Evolutionary conservation across 129 eudicot species (phyloP), one percentile per base, ranked within the genome.

Genomic region (Centrapalus pauciflorus): DNA sequence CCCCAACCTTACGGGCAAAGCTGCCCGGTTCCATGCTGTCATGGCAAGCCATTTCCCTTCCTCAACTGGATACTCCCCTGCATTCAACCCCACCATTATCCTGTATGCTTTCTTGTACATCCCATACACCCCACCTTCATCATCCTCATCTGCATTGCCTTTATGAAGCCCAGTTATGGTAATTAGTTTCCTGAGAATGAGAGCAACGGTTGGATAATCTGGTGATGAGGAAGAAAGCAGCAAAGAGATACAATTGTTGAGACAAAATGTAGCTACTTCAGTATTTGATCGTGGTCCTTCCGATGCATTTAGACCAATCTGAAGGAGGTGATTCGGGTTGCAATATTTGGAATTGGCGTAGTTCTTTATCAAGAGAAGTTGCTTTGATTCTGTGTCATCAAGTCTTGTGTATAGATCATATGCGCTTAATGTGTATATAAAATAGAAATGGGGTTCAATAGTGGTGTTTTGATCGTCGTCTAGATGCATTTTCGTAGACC

Each of bases 11-110:
- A 83, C 75, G 0, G 95, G 92, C 33, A 83, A 69, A 54, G 95
- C 92, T 78, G 96, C 96, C 46, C 96, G 81, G 62, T 93, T 93
- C 98, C 98, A 88, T 3, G 98, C 96, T 35, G 98, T 83, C 75
- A 75, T 88, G 9, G 94, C 87, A 14, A 93, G 95, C 96, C 98
- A 93, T 75, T 93, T 93, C 60, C 89, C 96, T 76, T 93, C 98
- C 69, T 83, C 96, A 55, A 76, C 65, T 3, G 96, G 98, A 72
- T 79, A 93, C 54, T 88, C 96, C 25, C 96, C 92, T 16, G 81
- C 89, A 78, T 71, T 85, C 67, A 93, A 60, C 32, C 98, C 98
- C 70, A 93, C 98, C 98, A 88, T 93, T 7, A 93, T 88, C 74
- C 89, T 62, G 67, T 74, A 86, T 32, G 98, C 98, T 64, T 85